These are phyloP conservation scores for Senna tora DNA, from an alignment of 306 rosid species.

Conservation along the genomic window DNA sequence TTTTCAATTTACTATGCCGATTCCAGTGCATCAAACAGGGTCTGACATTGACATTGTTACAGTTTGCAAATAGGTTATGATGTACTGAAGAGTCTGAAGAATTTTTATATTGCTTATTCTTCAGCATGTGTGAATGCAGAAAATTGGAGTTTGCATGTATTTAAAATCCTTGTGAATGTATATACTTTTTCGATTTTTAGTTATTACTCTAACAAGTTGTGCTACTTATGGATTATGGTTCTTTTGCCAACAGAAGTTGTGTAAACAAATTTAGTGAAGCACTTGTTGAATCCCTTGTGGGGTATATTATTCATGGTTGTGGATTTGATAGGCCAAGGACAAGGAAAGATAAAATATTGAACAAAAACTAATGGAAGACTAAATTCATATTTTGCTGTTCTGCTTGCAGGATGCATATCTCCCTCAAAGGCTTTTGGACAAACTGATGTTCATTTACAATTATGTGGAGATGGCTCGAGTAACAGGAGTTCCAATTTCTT, in stretches of 20 bases:
- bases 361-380: constrained; percentile 8
- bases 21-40: neutral
- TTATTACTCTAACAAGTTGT: constrained; percentile 20
- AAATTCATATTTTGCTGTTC: constrained; percentile 28
- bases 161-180: constrained; percentile 26
- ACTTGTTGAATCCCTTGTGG: constrained; percentile 10
- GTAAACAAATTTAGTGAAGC: too few relatives aligned
- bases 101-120: constrained; percentile 20
- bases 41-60: neutral
- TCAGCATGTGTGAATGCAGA: constrained; percentile 19
- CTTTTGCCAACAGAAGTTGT: too few relatives aligned
- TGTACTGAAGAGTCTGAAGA: neutral
- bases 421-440: constrained; percentile 95
- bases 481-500: constrained; percentile 96
- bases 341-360: constrained; percentile 4
- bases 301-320: neutral
- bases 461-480: constrained; percentile 99
- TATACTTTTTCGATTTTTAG: neutral
- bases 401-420: constrained; percentile 92
- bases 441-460: constrained; percentile 91
- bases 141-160: constrained; percentile 1
- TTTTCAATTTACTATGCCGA: neutral
- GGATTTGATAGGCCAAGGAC: neutral
- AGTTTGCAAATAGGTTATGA: neutral
- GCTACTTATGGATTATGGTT: neutral